Evolutionary conservation across 2,329 filamentous ascomycete species (phyloP), one percentile per base, ranked within the genome.

Genomic region (Aspergillus pseudotamarii): DNA sequence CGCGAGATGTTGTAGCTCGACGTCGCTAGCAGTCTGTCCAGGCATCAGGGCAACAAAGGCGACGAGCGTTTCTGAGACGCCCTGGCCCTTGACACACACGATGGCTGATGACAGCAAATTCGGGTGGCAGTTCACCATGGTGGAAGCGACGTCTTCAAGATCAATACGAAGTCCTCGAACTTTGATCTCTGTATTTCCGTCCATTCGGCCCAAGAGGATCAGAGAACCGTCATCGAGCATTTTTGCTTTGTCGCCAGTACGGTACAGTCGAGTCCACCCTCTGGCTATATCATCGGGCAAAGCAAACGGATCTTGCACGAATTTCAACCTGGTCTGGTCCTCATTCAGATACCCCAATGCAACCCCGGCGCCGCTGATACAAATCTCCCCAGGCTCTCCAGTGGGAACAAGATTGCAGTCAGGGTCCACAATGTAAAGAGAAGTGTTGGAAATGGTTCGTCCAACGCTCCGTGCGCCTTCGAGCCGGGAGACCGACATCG

Each of bases 121-220:
- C 28, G 19, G 36, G 14, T 45, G 50, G 2, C 23, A 62, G 19
- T 51, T 53, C n/a, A 46, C 14, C 65, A 32, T 62, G 60, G 43
- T 76, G 74, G 41, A 43, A 10, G 34, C 57, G 5, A 85, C 73
- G 4, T 86, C 84, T 1, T 70, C 66, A 1, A 86, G 70, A 12
- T 86, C 83, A 21, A 84, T 76, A 0, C 71, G 69, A 38, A 76
- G 59, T 8, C 72, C 73, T 26, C 64, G 67, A 3, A 74, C 51
- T 60, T 72, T 73, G 50, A 74, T 57, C 56, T 68, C 60, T 2
- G 67, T 65, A 48, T 72, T 65, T 4, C 68, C 69, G 5, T 65
- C 66, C 10, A 73, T 68, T 6, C 75, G 67, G 19, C 69, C 70
- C 3, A 65, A 10, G 46, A 72, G 67, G 2, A 72, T 55, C 9